Conservation (phyloP, 1,284 basidiomycete species). For the Malassezia restricta region DNA sequence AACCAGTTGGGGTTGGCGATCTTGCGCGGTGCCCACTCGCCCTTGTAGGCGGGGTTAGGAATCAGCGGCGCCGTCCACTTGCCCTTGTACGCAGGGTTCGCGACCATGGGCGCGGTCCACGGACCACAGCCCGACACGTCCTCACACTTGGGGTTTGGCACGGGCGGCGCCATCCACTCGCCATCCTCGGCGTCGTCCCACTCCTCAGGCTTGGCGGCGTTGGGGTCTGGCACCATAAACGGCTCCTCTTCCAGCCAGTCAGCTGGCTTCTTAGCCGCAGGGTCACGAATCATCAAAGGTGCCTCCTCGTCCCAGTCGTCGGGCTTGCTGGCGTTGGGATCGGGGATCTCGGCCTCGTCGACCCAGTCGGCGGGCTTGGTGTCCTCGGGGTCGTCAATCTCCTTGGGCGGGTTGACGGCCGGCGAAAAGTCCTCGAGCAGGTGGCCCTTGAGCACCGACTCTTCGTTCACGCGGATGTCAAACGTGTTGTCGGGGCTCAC, state of each 20-base stretch:
- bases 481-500: slow-evolving; percentile 89
- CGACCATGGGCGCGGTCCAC: slow-evolving; percentile 78
- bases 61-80: slow-evolving; percentile 86
- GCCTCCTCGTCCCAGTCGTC: slow-evolving; percentile 45
- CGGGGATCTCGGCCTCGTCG: slow-evolving; percentile 70
- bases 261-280: slow-evolving; percentile 74
- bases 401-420: slow-evolving; percentile 79
- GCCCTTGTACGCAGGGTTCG: slow-evolving; percentile 96
- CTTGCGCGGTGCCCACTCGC: slow-evolving; percentile 35
- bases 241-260: slow-evolving; percentile 92
- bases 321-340: slow-evolving; percentile 62
- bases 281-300: slow-evolving; percentile 57
- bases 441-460: slow-evolving; percentile 56
- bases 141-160: slow-evolving; percentile 64
- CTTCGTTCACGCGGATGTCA: slow-evolving; percentile 81
- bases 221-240: slow-evolving; percentile 71
- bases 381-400: slow-evolving; percentile 87
- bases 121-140: slow-evolving; percentile 84
- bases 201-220: slow-evolving; percentile 92
- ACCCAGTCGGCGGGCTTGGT: slow-evolving; percentile 88
- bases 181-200: slow-evolving; percentile 99
- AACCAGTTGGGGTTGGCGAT: slow-evolving; percentile 72
- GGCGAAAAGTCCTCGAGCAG: slow-evolving; percentile 90
- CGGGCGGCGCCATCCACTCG: slow-evolving; percentile 83
- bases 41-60: slow-evolving; percentile 47